Evolutionary conservation across 2,329 filamentous ascomycete species (phyloP), one percentile per base, ranked within the genome.

Genomic region (Colletotrichum sp.): DNA sequence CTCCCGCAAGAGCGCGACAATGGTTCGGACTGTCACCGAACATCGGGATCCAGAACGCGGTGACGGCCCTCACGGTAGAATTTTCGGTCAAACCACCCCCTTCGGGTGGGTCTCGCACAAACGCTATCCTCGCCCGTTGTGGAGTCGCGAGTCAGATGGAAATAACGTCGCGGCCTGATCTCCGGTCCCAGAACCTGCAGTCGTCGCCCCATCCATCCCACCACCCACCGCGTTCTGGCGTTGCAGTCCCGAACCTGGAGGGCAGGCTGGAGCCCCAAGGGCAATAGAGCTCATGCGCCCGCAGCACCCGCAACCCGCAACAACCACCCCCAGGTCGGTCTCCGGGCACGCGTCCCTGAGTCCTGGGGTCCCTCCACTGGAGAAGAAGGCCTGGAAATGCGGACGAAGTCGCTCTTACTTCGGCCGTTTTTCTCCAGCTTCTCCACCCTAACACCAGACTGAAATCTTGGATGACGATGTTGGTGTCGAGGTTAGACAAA

Each of bases 341-440:
- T 72, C 68, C 66, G 59, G 67, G 47, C 59, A 43, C 51, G 43
- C 27, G 27, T 57, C n/a, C 16, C 27, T 34, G 18, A 27, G 21
- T 67, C 63, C 72, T 36, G 68, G 68, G 71, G 68, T 73, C 68
- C 68, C 71, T 62, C 68, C 62, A 34, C 58, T 66, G 68, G 69
- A 72, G 69, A 73, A 71, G 62, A 61, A 27, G 62, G 66, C 68
- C 34, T 27, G 69, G 47, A 47, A 63, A 38, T 64, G 72, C 72
- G 72, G 72, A 67, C 43, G 38, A 38, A 31, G 31, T 70, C 71
- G 71, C 71, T 73, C 67, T 62, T 73, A 72, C 72, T 67, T 74
- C 72, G 72, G 72, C 57, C 68, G 62, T 71, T 74, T 33, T 51
- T 72, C 71, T 63, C 69, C 72, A 72, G 72, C 24, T 63, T 66